phyloP scores from a whole-genome alignment of 2,329 filamentous ascomycete genomes.

The Dothidotthia symphoricarpi region DNA sequence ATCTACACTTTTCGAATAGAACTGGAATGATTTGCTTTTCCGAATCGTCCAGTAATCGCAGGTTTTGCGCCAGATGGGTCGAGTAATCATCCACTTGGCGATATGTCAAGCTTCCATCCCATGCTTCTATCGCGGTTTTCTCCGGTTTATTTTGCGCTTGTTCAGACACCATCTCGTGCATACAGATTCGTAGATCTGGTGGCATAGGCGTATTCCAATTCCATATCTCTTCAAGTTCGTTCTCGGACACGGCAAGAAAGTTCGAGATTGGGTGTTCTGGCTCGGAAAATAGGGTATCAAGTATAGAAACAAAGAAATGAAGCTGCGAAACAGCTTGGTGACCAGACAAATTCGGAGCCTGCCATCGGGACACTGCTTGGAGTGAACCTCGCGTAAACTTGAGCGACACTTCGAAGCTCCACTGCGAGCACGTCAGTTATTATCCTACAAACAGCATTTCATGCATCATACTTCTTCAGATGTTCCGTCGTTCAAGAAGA shows the following conservation, averaged over 20 bases:
- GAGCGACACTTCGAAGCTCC: conserved; percentile 30
- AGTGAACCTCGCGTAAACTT: conserved; percentile 28
- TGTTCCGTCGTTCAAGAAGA: conserved; percentile 32
- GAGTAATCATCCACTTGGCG: conserved; percentile 37
- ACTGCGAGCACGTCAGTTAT: conserved; percentile 18
- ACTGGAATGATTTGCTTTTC: conserved; percentile 37
- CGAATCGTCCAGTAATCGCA: conserved; percentile 25
- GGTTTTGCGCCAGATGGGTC: conserved; percentile 28
- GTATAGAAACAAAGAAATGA: conserved; percentile 41
- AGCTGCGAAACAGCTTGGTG: conserved; percentile 48
- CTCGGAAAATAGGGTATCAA: conserved; percentile 38
- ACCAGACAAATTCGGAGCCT: conserved; percentile 42
- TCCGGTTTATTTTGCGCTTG: conserved; percentile 36
- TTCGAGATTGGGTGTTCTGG: conserved; percentile 13
- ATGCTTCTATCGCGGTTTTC: conserved; percentile 41
- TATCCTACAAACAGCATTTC: neutral
- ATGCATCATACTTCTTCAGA: conserved; percentile 26
- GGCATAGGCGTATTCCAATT: conserved; percentile 49
- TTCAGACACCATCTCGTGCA: conserved; percentile 49
- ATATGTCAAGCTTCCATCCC: conserved; percentile 41
- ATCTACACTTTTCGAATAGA: conserved; percentile 43
- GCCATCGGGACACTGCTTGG: conserved; percentile 45
- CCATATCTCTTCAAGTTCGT: conserved; percentile 51
- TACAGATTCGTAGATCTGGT: conserved; percentile 46
- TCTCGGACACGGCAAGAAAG: conserved; percentile 23